phyloP scores from a whole-genome alignment of 2,329 filamentous ascomycete species.

The Clonostachys solani region DNA sequence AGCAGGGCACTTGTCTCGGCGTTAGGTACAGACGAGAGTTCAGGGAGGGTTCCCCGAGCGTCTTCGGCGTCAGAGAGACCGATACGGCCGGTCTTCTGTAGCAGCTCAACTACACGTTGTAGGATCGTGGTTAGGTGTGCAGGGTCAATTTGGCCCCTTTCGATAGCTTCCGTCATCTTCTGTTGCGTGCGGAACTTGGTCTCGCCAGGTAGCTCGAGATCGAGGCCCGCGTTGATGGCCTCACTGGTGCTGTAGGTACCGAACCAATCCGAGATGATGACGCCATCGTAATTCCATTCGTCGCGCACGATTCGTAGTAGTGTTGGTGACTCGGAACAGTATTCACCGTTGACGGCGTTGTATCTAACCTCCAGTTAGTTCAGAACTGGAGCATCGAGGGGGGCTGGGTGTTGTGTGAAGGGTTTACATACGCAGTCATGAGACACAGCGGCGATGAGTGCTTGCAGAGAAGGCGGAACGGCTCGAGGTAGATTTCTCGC shows the following conservation, averaged over 20 bases:
- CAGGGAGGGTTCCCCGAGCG: constrained; percentile 2
- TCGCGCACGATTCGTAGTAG: constrained; percentile 5
- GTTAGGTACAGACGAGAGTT: constrained; percentile 13
- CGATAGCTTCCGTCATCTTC: constrained; percentile 14
- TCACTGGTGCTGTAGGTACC: constrained; percentile 24
- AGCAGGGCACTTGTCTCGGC: constrained; percentile 14
- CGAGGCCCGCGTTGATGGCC: constrained; percentile 19
- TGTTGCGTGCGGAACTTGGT: constrained; percentile 14
- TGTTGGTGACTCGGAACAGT: too few species aligned
- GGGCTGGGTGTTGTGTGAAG: too few species aligned
- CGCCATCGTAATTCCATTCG: constrained; percentile 37
- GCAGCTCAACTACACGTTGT: too few species aligned
- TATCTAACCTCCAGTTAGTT: too few species aligned
- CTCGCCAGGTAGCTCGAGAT: constrained; percentile 29
- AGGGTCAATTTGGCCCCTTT: constrained; percentile 7
- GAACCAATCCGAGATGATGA: constrained; percentile 43
- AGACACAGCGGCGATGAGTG: constrained; percentile 33
- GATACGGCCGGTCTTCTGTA: too few species aligned
- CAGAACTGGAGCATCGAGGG: too few species aligned
- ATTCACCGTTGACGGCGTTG: too few species aligned
- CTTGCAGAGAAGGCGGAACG: constrained; percentile 37
- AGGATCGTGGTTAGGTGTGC: too few species aligned
- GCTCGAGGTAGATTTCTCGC: constrained; percentile 33
- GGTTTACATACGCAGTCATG: constrained; percentile 24
- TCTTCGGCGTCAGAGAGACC: too few species aligned